Evolutionary conservation across 768 basidiomycete genomes (phyloP).

Genomic region (Termitomyces sp.): DNA sequence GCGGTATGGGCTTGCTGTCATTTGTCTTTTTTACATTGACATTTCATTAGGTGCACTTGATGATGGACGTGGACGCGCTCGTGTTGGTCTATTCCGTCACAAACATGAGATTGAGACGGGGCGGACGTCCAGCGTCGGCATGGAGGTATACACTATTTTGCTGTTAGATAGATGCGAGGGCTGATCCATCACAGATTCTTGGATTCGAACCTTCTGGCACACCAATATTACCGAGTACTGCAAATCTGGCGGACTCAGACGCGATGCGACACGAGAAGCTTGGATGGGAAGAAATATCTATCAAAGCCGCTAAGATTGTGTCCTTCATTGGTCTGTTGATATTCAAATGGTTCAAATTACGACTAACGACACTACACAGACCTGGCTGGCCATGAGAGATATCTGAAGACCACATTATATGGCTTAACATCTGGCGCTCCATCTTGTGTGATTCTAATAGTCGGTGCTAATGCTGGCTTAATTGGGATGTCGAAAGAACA

Average conservation of each 20-base stretch:
- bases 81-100: slow-evolving; percentile 89
- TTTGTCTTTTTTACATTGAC: slow-evolving; percentile 13
- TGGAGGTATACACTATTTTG: slow-evolving; percentile 59
- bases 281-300: slow-evolving; percentile 93
- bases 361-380: slow-evolving; percentile 37
- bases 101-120: slow-evolving; percentile 98
- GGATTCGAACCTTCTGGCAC: slow-evolving; percentile 77
- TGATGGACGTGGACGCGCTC: slow-evolving; percentile 76
- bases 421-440: slow-evolving; percentile 93
- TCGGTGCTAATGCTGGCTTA: slow-evolving; percentile 90
- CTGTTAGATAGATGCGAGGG: neutral
- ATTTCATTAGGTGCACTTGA: slow-evolving; percentile 56
- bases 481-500: slow-evolving; percentile 97
- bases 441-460: slow-evolving; percentile 87
- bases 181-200: slow-evolving; percentile 53
- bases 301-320: slow-evolving; percentile 85
- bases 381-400: slow-evolving; percentile 93
- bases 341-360: neutral
- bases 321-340: slow-evolving; percentile 72
- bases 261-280: slow-evolving; percentile 77
- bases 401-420: slow-evolving; percentile 89
- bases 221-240: slow-evolving; percentile 70
- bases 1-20: slow-evolving; percentile 43
- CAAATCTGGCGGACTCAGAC: slow-evolving; percentile 53
- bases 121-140: slow-evolving; percentile 91